phyloP scores from a whole-genome alignment of 176 grass and related monocot genomes.

The Zoysia pacifica region DNA sequence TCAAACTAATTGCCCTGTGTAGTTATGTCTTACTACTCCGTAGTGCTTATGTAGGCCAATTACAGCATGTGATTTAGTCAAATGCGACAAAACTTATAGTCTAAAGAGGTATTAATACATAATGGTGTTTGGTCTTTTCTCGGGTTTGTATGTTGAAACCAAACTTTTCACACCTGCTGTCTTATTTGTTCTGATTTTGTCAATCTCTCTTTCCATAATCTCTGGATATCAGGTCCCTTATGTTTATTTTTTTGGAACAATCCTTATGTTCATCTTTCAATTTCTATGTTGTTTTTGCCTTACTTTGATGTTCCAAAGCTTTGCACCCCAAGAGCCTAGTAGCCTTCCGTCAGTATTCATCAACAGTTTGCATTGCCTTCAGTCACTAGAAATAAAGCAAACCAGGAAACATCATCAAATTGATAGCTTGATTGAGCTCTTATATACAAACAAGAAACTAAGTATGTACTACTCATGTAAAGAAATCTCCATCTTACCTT shows the following conservation, averaged over 20 bases:
- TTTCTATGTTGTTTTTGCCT: no score
- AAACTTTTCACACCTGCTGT: neutral
- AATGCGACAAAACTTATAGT: no score
- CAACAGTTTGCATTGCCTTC: no score
- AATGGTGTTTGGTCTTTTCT: neutral
- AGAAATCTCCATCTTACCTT: constrained; percentile 13
- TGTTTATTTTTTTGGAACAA: neutral
- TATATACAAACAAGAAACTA: neutral
- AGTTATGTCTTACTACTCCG: neutral
- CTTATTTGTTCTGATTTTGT: neutral
- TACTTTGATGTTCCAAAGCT: no score
- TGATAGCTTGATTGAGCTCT: neutral
- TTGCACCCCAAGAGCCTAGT: no score
- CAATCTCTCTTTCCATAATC: neutral
- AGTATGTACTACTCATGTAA: neutral
- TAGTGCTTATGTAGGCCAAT: no score
- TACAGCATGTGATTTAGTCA: no score
- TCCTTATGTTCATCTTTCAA: no score
- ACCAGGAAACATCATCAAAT: neutral
- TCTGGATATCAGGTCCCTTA: neutral
- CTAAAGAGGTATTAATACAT: neutral
- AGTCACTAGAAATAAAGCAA: neutral
- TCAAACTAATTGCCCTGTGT: neutral
- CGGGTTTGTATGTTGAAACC: constrained; percentile 1
- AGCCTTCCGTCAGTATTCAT: no score